Base-by-base conservation (phyloP, 176 grass and related monocot species). In the Aegilops bicornis region DNA sequence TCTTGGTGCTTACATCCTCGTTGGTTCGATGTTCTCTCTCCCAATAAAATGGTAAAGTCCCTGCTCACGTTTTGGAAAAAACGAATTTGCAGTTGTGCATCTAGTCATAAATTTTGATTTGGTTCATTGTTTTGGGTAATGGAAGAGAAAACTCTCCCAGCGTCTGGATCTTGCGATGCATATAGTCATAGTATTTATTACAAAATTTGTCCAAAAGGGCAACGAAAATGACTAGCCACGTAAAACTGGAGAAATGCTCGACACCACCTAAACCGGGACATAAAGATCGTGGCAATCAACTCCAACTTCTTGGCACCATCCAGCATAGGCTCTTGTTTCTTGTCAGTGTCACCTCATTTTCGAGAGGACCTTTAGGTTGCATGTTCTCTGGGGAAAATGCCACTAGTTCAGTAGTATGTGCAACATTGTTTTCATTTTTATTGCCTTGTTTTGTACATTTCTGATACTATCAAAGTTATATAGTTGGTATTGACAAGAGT, bases 401-500 rank as follows among this genome's bases (percentile, higher is more conserved):
- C 25, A 69, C 10, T 25, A 68, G 47, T 5, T 81, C 25, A 82
- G 62, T 12, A 76, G 61, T 39, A 40, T 79, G 20, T 84, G 45
- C 23, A 83, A 10, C 7, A 25, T 22, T 66, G 6, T 72, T 84
- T 82, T 68, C 45, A 77, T 73, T 3, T 69, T 75, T 74, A 20
- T 54, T 67, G 48, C 78, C 27, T 70, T 77, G 69, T 24, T 69
- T 27, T 79, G 64, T 54, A 71, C 39, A 86, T 54, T 64, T 74
- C 9, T 83, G 50, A 27, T 59, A 83, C 10, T 74, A 58, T 84
- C 10, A 15, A 45, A 70, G 52, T 69, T 69, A 23, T 77, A 52
- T 63, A 36, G 5, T 77, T 84, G 5, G 24, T 48, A 83, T 79
- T 84, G 65, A 77, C 77, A 69, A 87, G 82, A 78, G 80, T 86